Evolutionary conservation across 2,329 filamentous ascomycete species (phyloP).

Genomic region (Coniella lustricola): DNA sequence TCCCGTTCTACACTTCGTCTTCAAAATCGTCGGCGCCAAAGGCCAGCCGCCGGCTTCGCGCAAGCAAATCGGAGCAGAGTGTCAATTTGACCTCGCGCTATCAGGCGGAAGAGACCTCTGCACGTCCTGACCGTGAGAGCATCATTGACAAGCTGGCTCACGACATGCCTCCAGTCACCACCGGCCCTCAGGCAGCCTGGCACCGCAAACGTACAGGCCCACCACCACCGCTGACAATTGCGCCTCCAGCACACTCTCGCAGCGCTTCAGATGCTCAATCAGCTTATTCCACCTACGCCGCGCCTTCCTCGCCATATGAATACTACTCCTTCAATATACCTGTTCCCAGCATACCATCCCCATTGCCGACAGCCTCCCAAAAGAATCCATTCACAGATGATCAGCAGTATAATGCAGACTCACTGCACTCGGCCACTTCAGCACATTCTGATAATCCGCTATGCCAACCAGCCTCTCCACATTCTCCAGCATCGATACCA

Average conservation of each 20-base stretch:
- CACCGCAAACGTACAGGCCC: constrained; percentile 31
- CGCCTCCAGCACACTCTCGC: constrained; percentile 23
- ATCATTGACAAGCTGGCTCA: constrained; percentile 33
- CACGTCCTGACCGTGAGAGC: constrained; percentile 27
- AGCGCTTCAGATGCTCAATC: constrained; percentile 23
- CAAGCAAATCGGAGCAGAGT: neutral
- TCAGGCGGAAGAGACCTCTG: constrained; percentile 25
- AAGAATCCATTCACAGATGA: neutral
- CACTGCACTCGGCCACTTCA: constrained; percentile 9
- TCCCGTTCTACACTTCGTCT: constrained; percentile 41
- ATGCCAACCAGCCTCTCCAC: constrained; percentile 12
- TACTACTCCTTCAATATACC: constrained; percentile 7
- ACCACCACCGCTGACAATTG: constrained; percentile 37
- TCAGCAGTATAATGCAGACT: neutral
- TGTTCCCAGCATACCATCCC: constrained; percentile 2
- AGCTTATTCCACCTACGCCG: constrained; percentile 18
- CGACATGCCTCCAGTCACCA: constrained; percentile 42
- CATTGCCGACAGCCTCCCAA: neutral
- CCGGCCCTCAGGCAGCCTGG: constrained; percentile 37
- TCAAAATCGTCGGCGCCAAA: constrained; percentile 30
- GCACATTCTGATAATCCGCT: constrained; percentile 20
- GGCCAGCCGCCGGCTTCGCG: constrained; percentile 18
- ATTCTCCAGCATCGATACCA: constrained; percentile 5
- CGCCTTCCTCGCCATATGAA: constrained; percentile 10
- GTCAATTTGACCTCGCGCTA: constrained; percentile 24